Percentiles rank a stretch among this genome's conserved stretches.
Evolutionary conservation across 768 basidiomycete genomes (phyloP).

Genomic region (Lepiota subincarnata): DNA sequence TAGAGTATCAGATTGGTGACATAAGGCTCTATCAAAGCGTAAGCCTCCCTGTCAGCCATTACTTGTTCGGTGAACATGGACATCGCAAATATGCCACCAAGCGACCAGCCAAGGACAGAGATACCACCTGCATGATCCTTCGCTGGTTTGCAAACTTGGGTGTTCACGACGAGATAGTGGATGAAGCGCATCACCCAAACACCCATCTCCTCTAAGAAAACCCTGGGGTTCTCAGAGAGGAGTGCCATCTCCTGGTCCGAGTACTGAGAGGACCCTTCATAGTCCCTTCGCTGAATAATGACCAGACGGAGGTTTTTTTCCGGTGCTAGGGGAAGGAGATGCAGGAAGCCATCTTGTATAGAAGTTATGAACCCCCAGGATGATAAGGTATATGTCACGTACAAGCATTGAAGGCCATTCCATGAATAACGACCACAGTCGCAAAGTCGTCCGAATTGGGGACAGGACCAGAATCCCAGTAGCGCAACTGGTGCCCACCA

Average conservation of each 20-base stretch:
- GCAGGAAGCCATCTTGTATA: background rate
- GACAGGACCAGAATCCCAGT: conserved; percentile 5
- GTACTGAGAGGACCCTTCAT: background rate
- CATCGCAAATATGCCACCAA: background rate
- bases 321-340: background rate
- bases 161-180: background rate
- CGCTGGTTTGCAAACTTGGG: background rate
- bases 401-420: conserved; percentile 3
- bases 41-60: background rate
- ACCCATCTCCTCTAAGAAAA: background rate
- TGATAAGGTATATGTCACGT: background rate
- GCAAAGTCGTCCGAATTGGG: background rate
- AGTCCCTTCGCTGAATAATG: background rate
- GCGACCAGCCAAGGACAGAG: conserved; percentile 1
- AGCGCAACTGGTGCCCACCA: background rate
- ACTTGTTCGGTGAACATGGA: background rate
- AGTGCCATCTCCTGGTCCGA: background rate
- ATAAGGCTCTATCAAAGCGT: background rate
- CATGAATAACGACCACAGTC: conserved; percentile 2
- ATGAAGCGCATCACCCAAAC: background rate
- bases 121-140: conserved; percentile 1
- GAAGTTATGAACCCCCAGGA: background rate
- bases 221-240: background rate
- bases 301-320: background rate
- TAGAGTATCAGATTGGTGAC: background rate